Evolutionary conservation across 352 stramenopile genomes (phyloP).

Genomic region (Plasmopara halstedii): DNA sequence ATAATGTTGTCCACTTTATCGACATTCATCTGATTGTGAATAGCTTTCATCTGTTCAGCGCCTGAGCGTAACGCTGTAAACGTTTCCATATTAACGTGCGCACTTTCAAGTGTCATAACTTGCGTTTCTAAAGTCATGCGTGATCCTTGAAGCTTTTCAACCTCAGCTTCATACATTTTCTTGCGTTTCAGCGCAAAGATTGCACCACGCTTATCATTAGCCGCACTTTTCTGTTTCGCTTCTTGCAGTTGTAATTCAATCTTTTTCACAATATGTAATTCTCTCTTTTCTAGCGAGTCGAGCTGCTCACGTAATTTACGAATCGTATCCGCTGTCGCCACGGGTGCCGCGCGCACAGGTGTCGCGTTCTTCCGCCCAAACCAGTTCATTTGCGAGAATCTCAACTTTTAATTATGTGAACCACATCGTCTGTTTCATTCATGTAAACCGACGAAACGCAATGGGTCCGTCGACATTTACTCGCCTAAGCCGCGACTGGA

Average conservation of each 20-base stretch:
- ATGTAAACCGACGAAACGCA: too few relatives aligned
- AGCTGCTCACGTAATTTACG: slow-evolving; percentile 86
- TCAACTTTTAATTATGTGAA: too few relatives aligned
- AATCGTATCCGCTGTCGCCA: slow-evolving; percentile 84
- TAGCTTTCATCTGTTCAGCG: slow-evolving; percentile 92
- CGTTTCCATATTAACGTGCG: slow-evolving; percentile 94
- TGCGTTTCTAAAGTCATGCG: slow-evolving; percentile 95
- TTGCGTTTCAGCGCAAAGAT: slow-evolving; percentile 98
- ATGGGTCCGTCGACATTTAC: slow-evolving; percentile 13
- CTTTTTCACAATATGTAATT: slow-evolving; percentile 96
- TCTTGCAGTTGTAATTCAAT: slow-evolving; percentile 89
- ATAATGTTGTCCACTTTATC: slow-evolving; percentile 98
- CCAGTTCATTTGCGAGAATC: slow-evolving; percentile 54
- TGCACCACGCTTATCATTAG: slow-evolving; percentile 96
- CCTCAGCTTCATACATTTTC: slow-evolving; percentile 97
- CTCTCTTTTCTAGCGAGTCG: slow-evolving; percentile 89
- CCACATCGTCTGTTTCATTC: too few relatives aligned
- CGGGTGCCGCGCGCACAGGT: slow-evolving; percentile 38
- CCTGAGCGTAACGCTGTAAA: slow-evolving; percentile 92
- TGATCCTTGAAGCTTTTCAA: slow-evolving; percentile 96
- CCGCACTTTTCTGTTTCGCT: slow-evolving; percentile 94
- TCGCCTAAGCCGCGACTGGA: slow-evolving; percentile 21
- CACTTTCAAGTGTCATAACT: slow-evolving; percentile 88
- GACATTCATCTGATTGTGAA: slow-evolving; percentile 93
- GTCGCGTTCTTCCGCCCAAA: slow-evolving; percentile 75